Base-by-base conservation (phyloP, 352 stramenopile species). In the Globisporangium spiculum region DNA sequence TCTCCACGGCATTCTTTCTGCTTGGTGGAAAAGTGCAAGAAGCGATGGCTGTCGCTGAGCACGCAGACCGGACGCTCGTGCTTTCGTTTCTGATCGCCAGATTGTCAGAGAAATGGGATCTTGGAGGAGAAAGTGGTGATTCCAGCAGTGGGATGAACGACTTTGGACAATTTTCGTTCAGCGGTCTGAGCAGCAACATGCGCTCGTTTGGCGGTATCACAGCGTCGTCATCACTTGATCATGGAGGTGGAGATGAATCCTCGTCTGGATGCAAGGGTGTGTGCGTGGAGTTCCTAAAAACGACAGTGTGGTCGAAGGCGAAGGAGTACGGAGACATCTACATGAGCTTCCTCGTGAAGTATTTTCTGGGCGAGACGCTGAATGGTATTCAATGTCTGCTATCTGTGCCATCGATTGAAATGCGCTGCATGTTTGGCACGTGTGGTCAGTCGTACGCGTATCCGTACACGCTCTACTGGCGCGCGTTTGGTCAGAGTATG, bases 1-100 rank as follows among this genome's bases (percentile, higher is more conserved):
- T 96, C 10, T 92, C 88, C 0, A 88, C 89, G 1, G 80, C 89
- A 1, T 96, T 96, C 55, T 96, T 96, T 60, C 36, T 96, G 24
- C 77, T 96, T 3, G 88, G 86, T 16, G 78, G 83, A 16, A 93
- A 93, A 62, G 66, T 92, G 24, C 83, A 87, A 48, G 87, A 96
- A 68, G 89, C 89, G 2, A 77, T 92, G 44, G 79, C 85, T 7
- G 86, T 96, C 9, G 79, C 84, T 12, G 83, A 94, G 57, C 76
- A 92, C 65, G 86, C 84, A 0, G 89, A 96, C 55, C 73, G 75
- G 10, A 87, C 85, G 4, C 75, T 95, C 8, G 87, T 94, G 32
- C 58, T 93, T 26, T 88, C 89, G 18, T 95, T 93, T 69, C 55
- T 96, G 41, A 93, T 96, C 41, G 85, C 84, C 59, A 75, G 87